phyloP scores from a whole-genome alignment of 83 land plant genomes.

The Larix sibirica region DNA sequence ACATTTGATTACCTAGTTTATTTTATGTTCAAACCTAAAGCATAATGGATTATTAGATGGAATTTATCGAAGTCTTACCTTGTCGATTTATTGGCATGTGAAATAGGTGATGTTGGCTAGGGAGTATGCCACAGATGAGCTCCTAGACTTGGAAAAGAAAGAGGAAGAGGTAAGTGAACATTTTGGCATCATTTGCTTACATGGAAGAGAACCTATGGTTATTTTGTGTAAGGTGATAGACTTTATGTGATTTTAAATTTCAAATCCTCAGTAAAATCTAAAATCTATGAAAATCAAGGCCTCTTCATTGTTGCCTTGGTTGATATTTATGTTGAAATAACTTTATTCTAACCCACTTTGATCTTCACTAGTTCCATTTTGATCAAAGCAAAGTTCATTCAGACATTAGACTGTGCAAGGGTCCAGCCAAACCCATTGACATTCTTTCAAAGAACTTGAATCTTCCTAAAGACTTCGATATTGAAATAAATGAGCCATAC shows the following conservation, averaged over 20 bases:
- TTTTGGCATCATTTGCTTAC: neutral
- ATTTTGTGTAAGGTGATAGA: neutral
- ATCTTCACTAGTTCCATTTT: conserved; percentile 79
- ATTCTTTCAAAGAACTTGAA: conserved; percentile 81
- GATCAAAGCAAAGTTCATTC: no score
- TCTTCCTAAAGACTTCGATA: conserved; percentile 79
- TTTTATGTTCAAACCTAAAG: neutral
- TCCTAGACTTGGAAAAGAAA: conserved; percentile 98
- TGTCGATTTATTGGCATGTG: no score
- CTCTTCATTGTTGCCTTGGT: no score
- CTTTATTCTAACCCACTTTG: neutral
- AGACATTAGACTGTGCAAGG: conserved; percentile 90
- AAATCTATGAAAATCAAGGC: neutral
- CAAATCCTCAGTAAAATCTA: neutral
- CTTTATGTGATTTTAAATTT: neutral
- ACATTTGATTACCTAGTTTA: neutral
- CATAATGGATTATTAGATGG: neutral
- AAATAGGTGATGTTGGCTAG: conserved; percentile 79
- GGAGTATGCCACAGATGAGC: conserved; percentile 95
- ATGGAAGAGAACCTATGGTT: neutral
- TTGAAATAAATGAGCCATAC: no score
- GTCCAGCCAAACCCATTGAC: conserved; percentile 96
- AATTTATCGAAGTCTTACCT: conserved; percentile 1
- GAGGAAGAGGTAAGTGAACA: no score
- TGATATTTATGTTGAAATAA: no score